These are phyloP conservation scores for Lipomyces kockii DNA, from an alignment of 805 yeast genomes.

Conservation along the genomic window DNA sequence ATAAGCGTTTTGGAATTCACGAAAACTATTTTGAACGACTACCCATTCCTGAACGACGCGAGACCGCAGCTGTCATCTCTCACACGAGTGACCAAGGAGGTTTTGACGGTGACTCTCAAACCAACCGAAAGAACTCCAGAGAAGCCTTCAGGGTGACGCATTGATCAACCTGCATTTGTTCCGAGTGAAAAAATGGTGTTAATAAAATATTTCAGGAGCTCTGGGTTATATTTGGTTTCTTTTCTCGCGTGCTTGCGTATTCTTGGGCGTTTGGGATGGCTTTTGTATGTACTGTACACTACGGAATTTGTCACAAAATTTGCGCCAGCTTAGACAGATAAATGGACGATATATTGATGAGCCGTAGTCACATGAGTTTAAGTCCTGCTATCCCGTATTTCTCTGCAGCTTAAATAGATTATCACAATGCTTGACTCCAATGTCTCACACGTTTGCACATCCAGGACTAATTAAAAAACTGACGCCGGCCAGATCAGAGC, in stretches of 20 bases:
- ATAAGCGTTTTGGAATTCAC: conserved; percentile 72
- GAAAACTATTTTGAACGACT: conserved; percentile 77
- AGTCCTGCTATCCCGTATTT: not conserved
- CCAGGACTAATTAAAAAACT: not conserved
- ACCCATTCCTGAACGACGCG: conserved; percentile 78
- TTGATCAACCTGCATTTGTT: not conserved
- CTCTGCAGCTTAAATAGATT: too few species aligned
- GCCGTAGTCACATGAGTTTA: too few species aligned
- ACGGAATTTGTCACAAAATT: not conserved
- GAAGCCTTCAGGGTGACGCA: not conserved
- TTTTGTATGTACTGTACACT: not conserved
- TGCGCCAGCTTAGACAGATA: not conserved
- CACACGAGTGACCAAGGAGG: conserved; percentile 88
- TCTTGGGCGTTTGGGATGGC: conserved; percentile 1
- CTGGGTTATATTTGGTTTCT: not conserved
- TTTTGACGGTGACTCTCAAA: conserved; percentile 43
- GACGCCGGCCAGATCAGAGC: too few species aligned
- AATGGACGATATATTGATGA: not conserved
- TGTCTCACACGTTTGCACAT: too few species aligned
- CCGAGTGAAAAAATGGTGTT: not conserved
- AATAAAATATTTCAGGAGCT: not conserved
- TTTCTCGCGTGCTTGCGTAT: not conserved
- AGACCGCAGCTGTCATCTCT: conserved; percentile 78
- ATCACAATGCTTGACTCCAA: too few species aligned
- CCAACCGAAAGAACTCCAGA: conserved; percentile 12